phyloP scores from a whole-genome alignment of 192 early-diverging fungal species.

The Dissophora globulifera region DNA sequence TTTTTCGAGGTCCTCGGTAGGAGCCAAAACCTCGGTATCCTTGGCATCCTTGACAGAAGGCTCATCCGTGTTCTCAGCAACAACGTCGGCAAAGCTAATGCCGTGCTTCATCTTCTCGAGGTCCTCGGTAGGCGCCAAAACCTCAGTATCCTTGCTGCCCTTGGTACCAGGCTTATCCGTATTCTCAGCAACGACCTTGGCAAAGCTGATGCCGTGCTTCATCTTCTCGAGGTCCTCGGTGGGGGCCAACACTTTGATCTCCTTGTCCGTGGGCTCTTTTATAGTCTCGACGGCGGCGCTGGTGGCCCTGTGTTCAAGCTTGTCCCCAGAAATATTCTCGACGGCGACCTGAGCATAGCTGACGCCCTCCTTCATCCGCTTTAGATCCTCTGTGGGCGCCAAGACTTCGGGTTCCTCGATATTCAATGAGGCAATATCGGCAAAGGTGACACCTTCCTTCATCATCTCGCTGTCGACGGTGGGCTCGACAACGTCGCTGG shows the following conservation, averaged over 20 bases:
- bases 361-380: constrained; percentile 26
- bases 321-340: background rate
- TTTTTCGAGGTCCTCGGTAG: constrained; percentile 6
- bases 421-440: background rate
- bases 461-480: constrained; percentile 39
- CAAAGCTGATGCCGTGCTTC: constrained; percentile 33
- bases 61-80: constrained; percentile 7
- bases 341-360: constrained; percentile 8
- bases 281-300: background rate
- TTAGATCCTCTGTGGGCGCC: constrained; percentile 28
- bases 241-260: constrained; percentile 11
- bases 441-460: constrained; percentile 32
- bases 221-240: constrained; percentile 35
- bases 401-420: constrained; percentile 9
- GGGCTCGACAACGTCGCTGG: constrained; percentile 23
- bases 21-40: constrained; percentile 8
- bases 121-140: constrained; percentile 8
- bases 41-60: background rate
- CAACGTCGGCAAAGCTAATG: constrained; percentile 12
- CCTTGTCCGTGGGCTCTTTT: background rate
- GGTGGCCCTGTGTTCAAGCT: too few relatives aligned
- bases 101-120: constrained; percentile 16
- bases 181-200: constrained; percentile 5
- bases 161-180: background rate
- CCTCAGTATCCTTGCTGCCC: background rate